Evolutionary conservation across 2,329 filamentous ascomycete species (phyloP).

Genomic region (Hymenoscyphus scutula): DNA sequence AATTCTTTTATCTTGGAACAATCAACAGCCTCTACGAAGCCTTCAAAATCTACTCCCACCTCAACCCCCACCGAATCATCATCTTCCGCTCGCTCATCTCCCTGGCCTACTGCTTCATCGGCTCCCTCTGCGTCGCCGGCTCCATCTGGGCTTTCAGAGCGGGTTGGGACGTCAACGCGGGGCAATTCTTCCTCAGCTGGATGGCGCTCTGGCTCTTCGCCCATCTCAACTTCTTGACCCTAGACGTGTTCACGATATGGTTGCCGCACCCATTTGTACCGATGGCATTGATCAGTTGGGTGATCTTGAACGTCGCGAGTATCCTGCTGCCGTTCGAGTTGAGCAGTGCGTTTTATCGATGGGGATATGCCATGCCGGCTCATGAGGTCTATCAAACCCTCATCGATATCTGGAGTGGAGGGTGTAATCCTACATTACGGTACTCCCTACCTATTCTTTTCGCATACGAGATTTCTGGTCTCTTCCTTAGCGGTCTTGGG

Average conservation of each 20-base stretch:
- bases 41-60: conserved; percentile 27
- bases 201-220: conserved; percentile 60
- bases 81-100: conserved; percentile 32
- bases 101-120: conserved; percentile 37
- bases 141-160: conserved; percentile 46
- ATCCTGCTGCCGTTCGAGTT: conserved; percentile 59
- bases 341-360: conserved; percentile 56
- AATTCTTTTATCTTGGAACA: conserved; percentile 34
- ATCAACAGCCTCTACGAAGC: conserved; percentile 34
- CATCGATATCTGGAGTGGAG: conserved; percentile 44
- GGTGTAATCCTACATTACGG: conserved; percentile 41
- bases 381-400: conserved; percentile 51
- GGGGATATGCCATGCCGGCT: conserved; percentile 63
- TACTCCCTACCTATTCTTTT: conserved; percentile 45
- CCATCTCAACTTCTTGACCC: conserved; percentile 43
- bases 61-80: conserved; percentile 31
- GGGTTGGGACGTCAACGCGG: conserved; percentile 44
- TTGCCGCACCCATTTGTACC: conserved; percentile 41
- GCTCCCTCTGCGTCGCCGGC: conserved; percentile 40
- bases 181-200: conserved; percentile 61
- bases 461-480: conserved; percentile 36
- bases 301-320: conserved; percentile 62
- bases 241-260: conserved; percentile 40
- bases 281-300: conserved; percentile 53
- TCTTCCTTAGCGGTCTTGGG: conserved; percentile 30